Evolutionary conservation across 2,329 filamentous ascomycete species (phyloP).

Genomic region (Talaromyces rugulosus): DNA sequence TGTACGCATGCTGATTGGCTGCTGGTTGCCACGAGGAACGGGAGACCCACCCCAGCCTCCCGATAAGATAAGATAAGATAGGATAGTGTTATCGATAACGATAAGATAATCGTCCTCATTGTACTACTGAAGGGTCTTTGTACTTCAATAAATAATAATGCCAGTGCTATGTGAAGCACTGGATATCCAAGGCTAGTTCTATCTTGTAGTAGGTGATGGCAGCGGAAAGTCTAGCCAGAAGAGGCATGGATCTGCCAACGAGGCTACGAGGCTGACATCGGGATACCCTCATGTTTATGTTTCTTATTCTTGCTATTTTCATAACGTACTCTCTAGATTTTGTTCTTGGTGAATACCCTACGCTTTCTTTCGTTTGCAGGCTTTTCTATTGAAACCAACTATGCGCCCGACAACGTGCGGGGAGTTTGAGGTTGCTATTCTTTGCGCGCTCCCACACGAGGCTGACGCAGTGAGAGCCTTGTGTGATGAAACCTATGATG

Average conservation of each 20-base stretch:
- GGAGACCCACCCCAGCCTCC: not conserved
- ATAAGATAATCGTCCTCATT: not conserved
- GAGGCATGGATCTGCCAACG: too few species aligned
- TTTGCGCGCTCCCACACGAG: constrained; percentile 5
- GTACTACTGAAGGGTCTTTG: too few species aligned
- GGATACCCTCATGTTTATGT: too few species aligned
- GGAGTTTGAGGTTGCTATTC: constrained; percentile 2
- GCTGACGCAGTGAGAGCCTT: constrained; percentile 1
- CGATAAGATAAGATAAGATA: not conserved
- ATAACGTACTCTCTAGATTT: too few species aligned
- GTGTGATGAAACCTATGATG: constrained; percentile 2
- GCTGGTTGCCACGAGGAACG: not conserved
- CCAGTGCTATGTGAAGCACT: too few species aligned
- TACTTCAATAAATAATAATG: too few species aligned
- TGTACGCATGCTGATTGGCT: not conserved
- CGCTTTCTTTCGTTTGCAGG: too few species aligned
- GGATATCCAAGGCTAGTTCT: not conserved
- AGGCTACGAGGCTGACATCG: too few species aligned
- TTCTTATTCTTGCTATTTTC: too few species aligned
- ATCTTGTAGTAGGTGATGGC: not conserved
- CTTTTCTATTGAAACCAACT: too few species aligned
- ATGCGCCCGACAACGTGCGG: not conserved
- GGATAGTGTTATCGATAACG: not conserved
- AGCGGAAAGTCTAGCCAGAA: too few species aligned
- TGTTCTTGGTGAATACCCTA: too few species aligned